A percentile compares a stretch with the other conserved stretches of the same genome.
phyloP scores from a whole-genome alignment of 2,329 filamentous ascomycete species.

The Ophiosphaerella korrae region DNA sequence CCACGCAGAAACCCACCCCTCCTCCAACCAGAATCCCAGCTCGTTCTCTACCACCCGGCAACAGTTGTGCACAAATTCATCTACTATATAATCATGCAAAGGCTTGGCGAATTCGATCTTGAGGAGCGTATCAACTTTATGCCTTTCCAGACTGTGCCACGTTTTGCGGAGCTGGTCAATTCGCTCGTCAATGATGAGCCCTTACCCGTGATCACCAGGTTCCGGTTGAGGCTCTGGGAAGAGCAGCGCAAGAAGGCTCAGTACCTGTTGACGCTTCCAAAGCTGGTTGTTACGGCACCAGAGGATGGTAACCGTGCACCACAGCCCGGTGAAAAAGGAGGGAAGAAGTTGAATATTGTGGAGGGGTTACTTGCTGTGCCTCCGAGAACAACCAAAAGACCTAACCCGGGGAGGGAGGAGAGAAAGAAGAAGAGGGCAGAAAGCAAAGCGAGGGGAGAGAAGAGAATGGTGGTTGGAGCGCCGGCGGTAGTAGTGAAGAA shows the following conservation, averaged over 20 bases:
- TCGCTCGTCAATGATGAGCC: background rate
- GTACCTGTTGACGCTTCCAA: background rate
- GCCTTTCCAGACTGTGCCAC: background rate
- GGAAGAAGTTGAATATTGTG: background rate
- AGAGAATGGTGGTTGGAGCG: background rate
- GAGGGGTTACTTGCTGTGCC: background rate
- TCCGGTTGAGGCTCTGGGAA: background rate
- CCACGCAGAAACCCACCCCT: background rate
- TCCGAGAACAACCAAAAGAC: background rate
- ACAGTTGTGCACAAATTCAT: background rate
- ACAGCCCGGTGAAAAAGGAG: background rate
- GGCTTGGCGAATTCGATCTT: background rate
- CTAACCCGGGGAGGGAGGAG: too few species aligned
- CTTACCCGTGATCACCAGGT: background rate
- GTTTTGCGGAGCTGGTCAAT: background rate
- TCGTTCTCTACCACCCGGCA: background rate
- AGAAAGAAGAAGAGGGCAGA: too few species aligned
- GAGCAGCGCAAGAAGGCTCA: background rate
- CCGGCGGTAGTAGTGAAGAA: too few species aligned
- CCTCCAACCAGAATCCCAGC: background rate
- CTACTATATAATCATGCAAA: background rate
- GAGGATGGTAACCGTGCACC: slow-evolving; percentile 1
- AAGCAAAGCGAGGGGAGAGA: background rate
- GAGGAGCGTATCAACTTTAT: background rate
- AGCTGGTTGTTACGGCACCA: background rate